Conservation (phyloP, 2,329 filamentous ascomycete genomes). For the Arthrobotrys sinensis region DNA sequence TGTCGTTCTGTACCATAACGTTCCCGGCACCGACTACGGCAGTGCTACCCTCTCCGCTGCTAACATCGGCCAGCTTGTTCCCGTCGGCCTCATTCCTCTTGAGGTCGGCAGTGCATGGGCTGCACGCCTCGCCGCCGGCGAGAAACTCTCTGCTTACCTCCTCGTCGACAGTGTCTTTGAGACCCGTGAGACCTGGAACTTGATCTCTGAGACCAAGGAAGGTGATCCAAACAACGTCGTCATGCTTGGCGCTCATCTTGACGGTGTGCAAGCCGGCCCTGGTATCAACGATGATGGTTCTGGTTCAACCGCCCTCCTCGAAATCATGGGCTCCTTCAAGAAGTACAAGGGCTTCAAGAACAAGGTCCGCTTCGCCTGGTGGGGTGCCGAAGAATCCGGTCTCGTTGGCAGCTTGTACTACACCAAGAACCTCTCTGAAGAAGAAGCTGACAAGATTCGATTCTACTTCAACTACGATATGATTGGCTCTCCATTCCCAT, state of each 20-base stretch:
- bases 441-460: slow-evolving; percentile 74
- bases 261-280: slow-evolving; percentile 74
- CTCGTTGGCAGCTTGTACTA: slow-evolving; percentile 75
- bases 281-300: slow-evolving; percentile 77
- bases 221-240: slow-evolving; percentile 74
- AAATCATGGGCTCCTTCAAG: slow-evolving; percentile 73
- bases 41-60: slow-evolving; percentile 65
- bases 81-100: slow-evolving; percentile 67
- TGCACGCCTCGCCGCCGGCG: slow-evolving; percentile 65
- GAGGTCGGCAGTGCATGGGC: slow-evolving; percentile 68
- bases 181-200: slow-evolving; percentile 67
- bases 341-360: slow-evolving; percentile 72
- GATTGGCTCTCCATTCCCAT: slow-evolving; percentile 72
- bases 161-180: slow-evolving; percentile 64
- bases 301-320: slow-evolving; percentile 74
- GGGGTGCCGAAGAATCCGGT: slow-evolving; percentile 76
- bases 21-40: slow-evolving; percentile 72
- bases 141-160: slow-evolving; percentile 56
- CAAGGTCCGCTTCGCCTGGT: slow-evolving; percentile 75
- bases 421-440: slow-evolving; percentile 69
- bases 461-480: slow-evolving; percentile 81
- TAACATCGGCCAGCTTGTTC: slow-evolving; percentile 61
- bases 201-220: slow-evolving; percentile 74
- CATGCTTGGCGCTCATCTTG: slow-evolving; percentile 74
- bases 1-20: slow-evolving; percentile 70